Conservation (phyloP, 108 stramenopile genomes). For the Cyclotella atomus region DNA sequence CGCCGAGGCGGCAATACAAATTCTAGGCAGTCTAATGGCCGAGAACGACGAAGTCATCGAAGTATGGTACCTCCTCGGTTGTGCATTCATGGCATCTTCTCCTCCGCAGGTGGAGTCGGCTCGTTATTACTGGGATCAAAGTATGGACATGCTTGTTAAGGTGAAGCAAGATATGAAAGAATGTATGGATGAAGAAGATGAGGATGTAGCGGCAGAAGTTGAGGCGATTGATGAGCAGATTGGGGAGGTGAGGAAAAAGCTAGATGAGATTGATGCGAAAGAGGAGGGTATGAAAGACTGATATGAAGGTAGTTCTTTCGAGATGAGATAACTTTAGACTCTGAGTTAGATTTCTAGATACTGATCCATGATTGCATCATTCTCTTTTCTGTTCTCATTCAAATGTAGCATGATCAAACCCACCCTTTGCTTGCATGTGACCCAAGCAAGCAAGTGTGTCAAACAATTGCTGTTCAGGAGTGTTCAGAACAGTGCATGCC, state of each 20-base stretch:
- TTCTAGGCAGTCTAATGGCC: slow-evolving; percentile 83
- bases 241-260: slow-evolving; percentile 57
- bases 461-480: no score
- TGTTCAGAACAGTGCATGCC: no score
- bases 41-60: slow-evolving; percentile 92
- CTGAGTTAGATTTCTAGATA: no score
- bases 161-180: slow-evolving; percentile 66
- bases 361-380: no score
- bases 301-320: no score
- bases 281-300: no score
- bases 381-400: no score
- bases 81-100: slow-evolving; percentile 67
- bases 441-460: no score
- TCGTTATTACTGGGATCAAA: slow-evolving; percentile 66
- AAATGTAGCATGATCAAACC: no score
- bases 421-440: no score
- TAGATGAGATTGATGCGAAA: slow-evolving; percentile 8
- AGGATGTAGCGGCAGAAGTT: slow-evolving; percentile 52
- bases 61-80: slow-evolving; percentile 83
- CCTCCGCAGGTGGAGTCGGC: slow-evolving; percentile 63
- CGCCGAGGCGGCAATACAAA: slow-evolving; percentile 70
- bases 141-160: slow-evolving; percentile 72
- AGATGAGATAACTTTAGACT: no score
- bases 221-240: slow-evolving; percentile 58
- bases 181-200: slow-evolving; percentile 46